A percentile compares a stretch with the other conserved stretches of the same genome.
phyloP scores from a whole-genome alignment of 495 filamentous ascomycete genomes.

The Annulohypoxylon maeteangense region DNA sequence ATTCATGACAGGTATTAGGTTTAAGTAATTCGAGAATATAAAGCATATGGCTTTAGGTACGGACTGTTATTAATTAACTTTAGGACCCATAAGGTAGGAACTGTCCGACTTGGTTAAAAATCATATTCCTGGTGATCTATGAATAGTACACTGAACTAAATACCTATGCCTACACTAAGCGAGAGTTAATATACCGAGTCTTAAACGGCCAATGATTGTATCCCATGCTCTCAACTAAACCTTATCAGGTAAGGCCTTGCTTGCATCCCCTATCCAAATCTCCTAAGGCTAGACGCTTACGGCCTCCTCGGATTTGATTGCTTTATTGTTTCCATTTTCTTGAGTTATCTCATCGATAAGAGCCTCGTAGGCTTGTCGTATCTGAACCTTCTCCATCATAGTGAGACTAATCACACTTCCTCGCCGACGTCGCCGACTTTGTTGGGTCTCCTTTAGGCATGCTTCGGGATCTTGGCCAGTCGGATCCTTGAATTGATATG shows the following conservation, averaged over 20 bases:
- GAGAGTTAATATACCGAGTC: background rate
- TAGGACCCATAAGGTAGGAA: no score
- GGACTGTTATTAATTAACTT: no score
- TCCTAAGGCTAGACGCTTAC: slow-evolving; percentile 20
- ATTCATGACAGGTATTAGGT: no score
- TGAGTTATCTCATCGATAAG: slow-evolving; percentile 41
- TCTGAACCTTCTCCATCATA: slow-evolving; percentile 56
- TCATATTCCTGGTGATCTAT: background rate
- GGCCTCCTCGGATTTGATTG: slow-evolving; percentile 5
- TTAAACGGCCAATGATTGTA: background rate
- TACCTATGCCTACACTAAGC: background rate
- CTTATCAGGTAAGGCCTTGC: background rate
- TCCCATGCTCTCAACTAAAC: background rate
- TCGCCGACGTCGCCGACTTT: slow-evolving; percentile 63
- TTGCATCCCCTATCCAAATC: background rate
- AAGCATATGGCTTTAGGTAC: no score
- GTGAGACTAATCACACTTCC: slow-evolving; percentile 60
- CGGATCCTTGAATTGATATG: slow-evolving; percentile 72
- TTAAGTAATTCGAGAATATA: no score
- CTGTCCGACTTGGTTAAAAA: background rate
- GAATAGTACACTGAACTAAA: background rate
- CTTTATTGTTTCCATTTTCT: background rate
- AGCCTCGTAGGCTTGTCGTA: slow-evolving; percentile 48
- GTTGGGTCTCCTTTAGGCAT: slow-evolving; percentile 67
- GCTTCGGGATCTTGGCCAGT: slow-evolving; percentile 67